Percentiles rank a stretch among this genome's conserved stretches.
phyloP scores from a whole-genome alignment of 2,329 filamentous ascomycete species.

The Phyllosticta ampelicida region DNA sequence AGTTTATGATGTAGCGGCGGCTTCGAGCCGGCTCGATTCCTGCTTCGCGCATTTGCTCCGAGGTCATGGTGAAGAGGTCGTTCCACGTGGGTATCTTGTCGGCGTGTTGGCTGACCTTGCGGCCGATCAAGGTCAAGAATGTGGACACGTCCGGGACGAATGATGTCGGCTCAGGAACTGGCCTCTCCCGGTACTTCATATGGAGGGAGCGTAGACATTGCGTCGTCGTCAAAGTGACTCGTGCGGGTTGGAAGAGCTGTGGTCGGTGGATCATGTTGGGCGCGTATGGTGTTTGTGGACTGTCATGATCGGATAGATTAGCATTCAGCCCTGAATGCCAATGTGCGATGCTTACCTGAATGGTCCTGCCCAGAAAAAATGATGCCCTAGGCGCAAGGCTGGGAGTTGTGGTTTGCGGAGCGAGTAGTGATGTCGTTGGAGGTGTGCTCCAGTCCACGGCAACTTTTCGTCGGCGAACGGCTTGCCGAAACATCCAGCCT shows the following conservation, averaged over 20 bases:
- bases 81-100: conserved; percentile 88
- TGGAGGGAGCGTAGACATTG: conserved; percentile 27
- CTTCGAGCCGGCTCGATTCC: conserved; percentile 78
- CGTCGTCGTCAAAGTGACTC: neutral
- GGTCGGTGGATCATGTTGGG: conserved; percentile 26
- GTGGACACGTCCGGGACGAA: conserved; percentile 77
- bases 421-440: conserved; percentile 5
- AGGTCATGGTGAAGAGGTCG: conserved; percentile 72
- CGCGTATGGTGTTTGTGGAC: neutral
- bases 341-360: neutral
- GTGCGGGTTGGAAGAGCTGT: conserved; percentile 7
- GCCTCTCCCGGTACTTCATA: conserved; percentile 29
- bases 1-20: conserved; percentile 74
- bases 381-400: neutral
- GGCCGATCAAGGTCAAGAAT: conserved; percentile 85
- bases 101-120: conserved; percentile 69
- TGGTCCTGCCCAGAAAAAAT: neutral
- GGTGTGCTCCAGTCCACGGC: conserved; percentile 6
- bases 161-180: conserved; percentile 63
- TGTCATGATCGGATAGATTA: neutral
- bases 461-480: conserved; percentile 9
- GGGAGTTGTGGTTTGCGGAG: neutral
- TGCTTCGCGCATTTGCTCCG: conserved; percentile 65
- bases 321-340: neutral
- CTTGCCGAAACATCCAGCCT: neutral